Base-by-base conservation (phyloP, 1,284 basidiomycete species). In the Ganoderma sinense region DNA sequence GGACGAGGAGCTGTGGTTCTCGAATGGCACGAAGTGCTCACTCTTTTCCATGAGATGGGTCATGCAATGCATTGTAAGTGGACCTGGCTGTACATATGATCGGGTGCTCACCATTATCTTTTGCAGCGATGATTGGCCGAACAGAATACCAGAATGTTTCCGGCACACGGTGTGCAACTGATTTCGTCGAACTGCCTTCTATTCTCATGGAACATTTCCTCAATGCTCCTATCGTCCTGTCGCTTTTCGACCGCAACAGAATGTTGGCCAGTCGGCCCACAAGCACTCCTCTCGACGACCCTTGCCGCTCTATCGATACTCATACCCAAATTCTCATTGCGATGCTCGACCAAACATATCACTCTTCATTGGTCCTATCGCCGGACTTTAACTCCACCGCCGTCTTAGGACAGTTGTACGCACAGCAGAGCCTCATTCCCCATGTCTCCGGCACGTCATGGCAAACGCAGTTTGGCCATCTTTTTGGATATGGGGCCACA, bases 131-230 rank as follows among this genome's bases (percentile, higher is more conserved):
- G 98, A 94, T 99, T 70, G 98, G 97, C 26, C 88, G 95, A 48
- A 99, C 97, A 7, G 96, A 97, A 76, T 99, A 97, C 79, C 97
- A 99, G 82, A 99, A 99, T 78, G 97, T 99, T 1, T 93, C 96
- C 0, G 98, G 98, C 5, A 99, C 97, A 2, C 94, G 98, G n/a
- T 99, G 97, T 79, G 95, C 98, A 0, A 99, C 97, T 0, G 97
- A 99, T 80, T 98, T 99, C 79, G 97, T 99, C 74, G 97, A 99
- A 79, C 86, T 99, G 2, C 98, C 97, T 0, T 99, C 97, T 13
- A 98, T 99, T 75, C 89, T 99, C 29, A 99, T 99, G 98, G 98
- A 99, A 80, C 96, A 97, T 79, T 95, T 99, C 84, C 89, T 98
- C 48, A 92, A 89, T 55, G 97, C 97, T 0, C 91, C 95, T 0